Evolutionary conservation across 352 stramenopile genomes (phyloP).

Genomic region (Phytopythium montanum): DNA sequence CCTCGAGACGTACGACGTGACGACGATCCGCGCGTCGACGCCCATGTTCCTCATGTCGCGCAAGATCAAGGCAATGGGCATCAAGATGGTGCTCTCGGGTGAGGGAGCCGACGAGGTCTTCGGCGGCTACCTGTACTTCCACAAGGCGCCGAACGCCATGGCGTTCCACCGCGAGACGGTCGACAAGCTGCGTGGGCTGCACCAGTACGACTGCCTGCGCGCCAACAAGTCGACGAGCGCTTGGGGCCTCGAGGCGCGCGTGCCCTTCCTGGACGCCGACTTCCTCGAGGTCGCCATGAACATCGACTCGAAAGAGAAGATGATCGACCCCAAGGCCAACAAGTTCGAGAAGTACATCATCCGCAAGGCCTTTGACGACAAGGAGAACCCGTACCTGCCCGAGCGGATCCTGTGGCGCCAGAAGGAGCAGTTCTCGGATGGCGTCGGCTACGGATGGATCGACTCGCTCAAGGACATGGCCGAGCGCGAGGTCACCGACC

Average conservation of each 20-base stretch:
- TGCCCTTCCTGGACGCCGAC: conserved; percentile 98
- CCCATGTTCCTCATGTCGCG: conserved; percentile 99
- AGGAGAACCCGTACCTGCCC: conserved; percentile 97
- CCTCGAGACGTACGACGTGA: conserved; percentile 98
- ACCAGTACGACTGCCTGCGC: conserved; percentile 98
- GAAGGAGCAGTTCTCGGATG: conserved; percentile 99
- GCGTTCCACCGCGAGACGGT: conserved; percentile 92
- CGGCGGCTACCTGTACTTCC: conserved; percentile 99
- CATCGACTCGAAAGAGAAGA: conserved; percentile 96
- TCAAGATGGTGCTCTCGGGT: conserved; percentile 99
- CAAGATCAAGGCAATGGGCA: conserved; percentile 99
- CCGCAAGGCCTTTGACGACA: conserved; percentile 97
- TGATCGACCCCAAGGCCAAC: conserved; percentile 90
- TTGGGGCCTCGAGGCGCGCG: conserved; percentile 97
- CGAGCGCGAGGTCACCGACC: conserved; percentile 93
- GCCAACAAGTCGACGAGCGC: conserved; percentile 99
- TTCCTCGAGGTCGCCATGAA: conserved; percentile 99
- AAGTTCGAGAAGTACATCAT: conserved; percentile 99
- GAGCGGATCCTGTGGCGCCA: conserved; percentile 98
- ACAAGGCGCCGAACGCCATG: conserved; percentile 95
- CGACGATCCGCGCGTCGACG: conserved; percentile 96
- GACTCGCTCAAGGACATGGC: conserved; percentile 96
- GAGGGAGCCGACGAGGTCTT: conserved; percentile 99
- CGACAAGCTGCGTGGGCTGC: conserved; percentile 94
- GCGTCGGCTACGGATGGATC: conserved; percentile 99